These are phyloP conservation scores for Polygonum aviculare DNA, from an alignment of 148 eudicot genomes.

Conservation along the genomic window DNA sequence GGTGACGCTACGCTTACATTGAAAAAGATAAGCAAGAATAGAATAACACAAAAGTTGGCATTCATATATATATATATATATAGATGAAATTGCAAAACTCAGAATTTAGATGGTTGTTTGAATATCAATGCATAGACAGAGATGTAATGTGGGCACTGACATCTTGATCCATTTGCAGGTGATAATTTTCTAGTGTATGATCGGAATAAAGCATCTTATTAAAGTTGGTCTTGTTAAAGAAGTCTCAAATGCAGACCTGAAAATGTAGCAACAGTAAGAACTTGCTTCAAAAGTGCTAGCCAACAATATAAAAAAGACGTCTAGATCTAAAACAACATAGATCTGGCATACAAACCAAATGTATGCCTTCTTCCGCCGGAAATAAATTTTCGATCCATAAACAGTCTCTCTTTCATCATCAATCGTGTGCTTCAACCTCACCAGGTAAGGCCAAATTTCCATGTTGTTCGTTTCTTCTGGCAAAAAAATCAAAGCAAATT, in stretches of 20 bases:
- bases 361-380: no score
- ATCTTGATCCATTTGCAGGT: conserved; percentile 88
- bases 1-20: background rate
- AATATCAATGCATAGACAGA: background rate
- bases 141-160: conserved; percentile 33
- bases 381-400: no score
- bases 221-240: conserved; percentile 52
- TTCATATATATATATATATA: background rate
- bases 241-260: conserved; percentile 86
- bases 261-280: conserved; percentile 3
- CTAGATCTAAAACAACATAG: background rate
- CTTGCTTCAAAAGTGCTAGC: background rate
- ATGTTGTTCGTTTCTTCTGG: no score
- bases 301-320: background rate
- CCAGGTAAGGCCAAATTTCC: no score
- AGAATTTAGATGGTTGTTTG: background rate
- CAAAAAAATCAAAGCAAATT: no score
- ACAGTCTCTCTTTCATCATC: no score
- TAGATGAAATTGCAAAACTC: background rate
- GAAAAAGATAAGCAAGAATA: background rate
- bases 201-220: conserved; percentile 35
- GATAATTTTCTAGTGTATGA: conserved; percentile 61
- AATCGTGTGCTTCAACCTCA: no score
- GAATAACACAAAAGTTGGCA: background rate
- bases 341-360: no score